Evolutionary conservation across 306 rosid genomes (phyloP), one percentile per base, ranked within the genome.

Genomic region (Sesbania bispinosa): DNA sequence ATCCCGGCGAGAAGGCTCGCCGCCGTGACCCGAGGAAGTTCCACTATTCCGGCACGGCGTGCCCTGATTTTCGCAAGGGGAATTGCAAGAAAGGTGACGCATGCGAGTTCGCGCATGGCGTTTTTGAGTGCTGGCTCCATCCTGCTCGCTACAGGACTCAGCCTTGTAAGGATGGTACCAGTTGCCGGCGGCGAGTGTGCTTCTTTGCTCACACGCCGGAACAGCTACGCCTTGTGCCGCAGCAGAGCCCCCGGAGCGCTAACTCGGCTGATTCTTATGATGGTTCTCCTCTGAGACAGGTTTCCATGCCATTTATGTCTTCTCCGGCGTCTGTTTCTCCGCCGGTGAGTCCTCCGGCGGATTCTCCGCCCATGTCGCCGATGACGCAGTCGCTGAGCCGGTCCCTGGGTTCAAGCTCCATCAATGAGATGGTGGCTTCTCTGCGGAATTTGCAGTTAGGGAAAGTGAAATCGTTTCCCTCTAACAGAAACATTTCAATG

Each of bases 1-100:
- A 95, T 62, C 99, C 97, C 1, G 99, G 99, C 5, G 99, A 95
- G 82, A 95, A 95, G 78, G 99, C 99, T n/a, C 96, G 97, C 62
- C 89, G 99, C 14, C 77, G 97, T 3, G 99, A 95, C 52, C 96
- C 97, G 23, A 81, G 97, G 52, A 89, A 88, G 84, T 95, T 48
- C 3, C 96, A 91, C 73, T 95, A 95, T 21, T 91, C 97, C 1
- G 99, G 99, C 2, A 77, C 96, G 50, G 95, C 96, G 1, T 95
- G 99, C 38, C 99, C 99, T 0, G 99, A 95, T 39, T 95, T 91
- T 41, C 89, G 99, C 0, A 95, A 91, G 13, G 99, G 99, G 0
- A 91, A 64, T 50, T 95, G 99, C 32, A 89, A 82, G 67, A 92
- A 84, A 19, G 97, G 96, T 0, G 99, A 95, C 21, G 16, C 87